Evolutionary conservation across 2,329 filamentous ascomycete species (phyloP).

Genomic region (Ophiocordyceps camponoti-floridani): DNA sequence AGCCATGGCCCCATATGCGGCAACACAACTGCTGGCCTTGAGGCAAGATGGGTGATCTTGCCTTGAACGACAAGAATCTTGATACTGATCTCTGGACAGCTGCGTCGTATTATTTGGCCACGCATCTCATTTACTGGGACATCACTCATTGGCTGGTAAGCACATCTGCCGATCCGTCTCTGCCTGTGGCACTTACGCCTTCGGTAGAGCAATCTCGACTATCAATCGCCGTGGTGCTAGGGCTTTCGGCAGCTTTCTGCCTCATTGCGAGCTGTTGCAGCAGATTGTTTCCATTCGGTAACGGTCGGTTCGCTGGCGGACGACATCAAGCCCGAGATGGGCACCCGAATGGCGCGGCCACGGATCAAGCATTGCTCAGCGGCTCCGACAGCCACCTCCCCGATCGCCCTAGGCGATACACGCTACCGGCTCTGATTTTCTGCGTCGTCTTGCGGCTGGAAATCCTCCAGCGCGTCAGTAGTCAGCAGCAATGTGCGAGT

Average conservation of each 20-base stretch:
- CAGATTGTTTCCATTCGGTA: constrained; percentile 26
- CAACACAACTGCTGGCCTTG: constrained; percentile 3
- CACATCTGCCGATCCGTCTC: constrained; percentile 1
- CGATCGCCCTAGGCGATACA: constrained; percentile 26
- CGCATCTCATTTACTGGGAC: constrained; percentile 25
- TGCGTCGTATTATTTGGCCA: constrained; percentile 29
- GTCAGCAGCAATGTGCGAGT: constrained; percentile 30
- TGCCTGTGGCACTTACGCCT: neutral
- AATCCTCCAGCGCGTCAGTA: constrained; percentile 24
- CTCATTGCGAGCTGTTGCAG: constrained; percentile 23
- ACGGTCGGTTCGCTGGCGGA: constrained; percentile 24
- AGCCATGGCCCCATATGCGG: constrained; percentile 4
- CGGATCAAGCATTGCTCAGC: constrained; percentile 13
- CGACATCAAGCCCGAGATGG: constrained; percentile 5
- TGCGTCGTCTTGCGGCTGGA: constrained; percentile 29
- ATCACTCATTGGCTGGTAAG: constrained; percentile 29
- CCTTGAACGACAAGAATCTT: neutral
- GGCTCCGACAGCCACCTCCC: constrained; percentile 18
- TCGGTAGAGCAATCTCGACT: constrained; percentile 28
- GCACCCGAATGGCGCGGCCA: constrained; percentile 5
- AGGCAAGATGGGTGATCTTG: constrained; percentile 1
- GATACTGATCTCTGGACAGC: constrained; percentile 11
- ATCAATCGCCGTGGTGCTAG: constrained; percentile 26
- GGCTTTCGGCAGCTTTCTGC: constrained; percentile 24
- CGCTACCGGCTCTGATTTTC: constrained; percentile 23